These are phyloP conservation scores for Galerina marginata DNA, from an alignment of 768 basidiomycete genomes.

Conservation along the genomic window DNA sequence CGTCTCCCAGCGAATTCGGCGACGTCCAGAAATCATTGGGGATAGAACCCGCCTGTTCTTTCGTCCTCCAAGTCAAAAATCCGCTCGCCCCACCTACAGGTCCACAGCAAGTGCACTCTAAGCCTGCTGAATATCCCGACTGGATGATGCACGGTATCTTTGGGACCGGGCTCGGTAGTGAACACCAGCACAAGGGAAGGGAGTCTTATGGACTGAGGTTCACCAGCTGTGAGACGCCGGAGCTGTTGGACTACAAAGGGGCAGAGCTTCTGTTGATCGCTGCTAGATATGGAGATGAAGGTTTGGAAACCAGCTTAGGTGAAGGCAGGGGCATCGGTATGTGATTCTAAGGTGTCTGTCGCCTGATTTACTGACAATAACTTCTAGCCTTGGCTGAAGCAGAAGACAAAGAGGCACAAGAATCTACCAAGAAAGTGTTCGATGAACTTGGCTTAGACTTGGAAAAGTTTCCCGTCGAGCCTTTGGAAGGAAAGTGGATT, in stretches of 20 bases:
- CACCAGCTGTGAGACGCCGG: conserved; percentile 52
- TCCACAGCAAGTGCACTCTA: conserved; percentile 33
- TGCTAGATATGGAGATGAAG: conserved; percentile 51
- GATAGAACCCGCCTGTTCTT: conserved; percentile 56
- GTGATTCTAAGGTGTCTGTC: conserved; percentile 6
- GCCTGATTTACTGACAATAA: not conserved
- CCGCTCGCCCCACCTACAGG: conserved; percentile 51
- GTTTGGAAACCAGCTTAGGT: conserved; percentile 54
- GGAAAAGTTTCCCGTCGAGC: conserved; percentile 47
- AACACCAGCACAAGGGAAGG: conserved; percentile 36
- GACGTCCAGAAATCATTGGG: conserved; percentile 62
- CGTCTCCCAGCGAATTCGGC: conserved; percentile 45
- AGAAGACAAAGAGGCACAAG: conserved; percentile 44
- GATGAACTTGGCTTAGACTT: conserved; percentile 50
- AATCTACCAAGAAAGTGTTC: conserved; percentile 46
- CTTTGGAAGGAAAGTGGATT: conserved; percentile 57
- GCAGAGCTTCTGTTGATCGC: conserved; percentile 62
- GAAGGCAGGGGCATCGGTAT: conserved; percentile 57
- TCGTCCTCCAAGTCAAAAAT: conserved; percentile 67
- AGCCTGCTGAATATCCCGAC: conserved; percentile 50
- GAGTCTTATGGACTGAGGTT: conserved; percentile 57
- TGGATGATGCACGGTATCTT: conserved; percentile 55
- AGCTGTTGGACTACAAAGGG: conserved; percentile 59
- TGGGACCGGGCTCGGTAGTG: conserved; percentile 32
- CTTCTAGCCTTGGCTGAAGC: conserved; percentile 43